Base-by-base conservation (phyloP, 2,329 filamentous ascomycete genomes). In the Fusarium sp. region DNA sequence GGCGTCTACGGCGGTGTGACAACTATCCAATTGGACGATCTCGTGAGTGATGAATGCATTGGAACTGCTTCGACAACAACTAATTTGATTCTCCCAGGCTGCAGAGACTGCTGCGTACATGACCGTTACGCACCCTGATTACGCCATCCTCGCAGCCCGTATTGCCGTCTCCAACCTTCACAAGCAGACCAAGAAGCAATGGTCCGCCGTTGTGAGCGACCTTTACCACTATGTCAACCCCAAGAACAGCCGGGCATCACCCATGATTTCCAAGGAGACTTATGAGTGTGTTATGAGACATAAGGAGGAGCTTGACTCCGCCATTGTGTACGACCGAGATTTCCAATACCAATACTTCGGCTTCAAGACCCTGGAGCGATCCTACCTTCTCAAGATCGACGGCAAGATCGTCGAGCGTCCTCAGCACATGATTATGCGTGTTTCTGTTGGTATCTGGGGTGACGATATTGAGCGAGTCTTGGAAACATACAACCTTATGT, bases 301-400 rank as follows among this genome's bases (percentile, higher is more conserved):
- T 83, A 94, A 94, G 77, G 96, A 97, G 60, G 96, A 99, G 84
- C 89, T 99, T 62, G 97, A 99, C 87, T 98, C 95, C 45, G 96
- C 96, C 77, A 98, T 99, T 80, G 95, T 99, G 77, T 99, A 98
- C 78, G 96, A 99, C 85, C 92, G 96, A 75, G 96, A 99, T 81
- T 99, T 99, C 89, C 98, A 98, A 89, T 99, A 99, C 87, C 96
- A 99, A 86, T 99, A 97, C 86, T 99, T 99, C 78, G 96, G 96
- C 72, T 99, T 99, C 90, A 99, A 99, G 89, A 99, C 96, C 10
- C 87, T 99, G 42, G 96, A 99, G 87, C 91, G 96, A 66, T 99
- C 96, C 78, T 99, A 99, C 79, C 91, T 99, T 55, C 91, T 99
- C 74, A 95, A 97, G 80, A 92, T 98, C 73, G 89, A 98, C 77